phyloP scores from a whole-genome alignment of 306 rosid species.

The Dalbergia cochinchinensis region DNA sequence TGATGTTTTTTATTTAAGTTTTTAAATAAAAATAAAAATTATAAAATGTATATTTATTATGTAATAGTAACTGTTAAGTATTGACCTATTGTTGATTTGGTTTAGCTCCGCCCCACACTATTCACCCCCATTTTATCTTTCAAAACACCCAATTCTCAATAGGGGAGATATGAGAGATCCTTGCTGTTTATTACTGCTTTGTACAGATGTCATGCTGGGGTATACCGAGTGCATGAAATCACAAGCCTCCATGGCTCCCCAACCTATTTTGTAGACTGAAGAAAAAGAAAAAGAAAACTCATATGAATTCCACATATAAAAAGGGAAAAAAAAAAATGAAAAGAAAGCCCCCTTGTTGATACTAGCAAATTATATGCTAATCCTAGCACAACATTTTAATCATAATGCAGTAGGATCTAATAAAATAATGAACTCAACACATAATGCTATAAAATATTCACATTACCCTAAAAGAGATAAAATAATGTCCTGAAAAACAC shows the following conservation, averaged over 20 bases:
- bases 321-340: not conserved
- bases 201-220: slow-evolving; percentile 34
- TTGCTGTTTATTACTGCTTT: slow-evolving; percentile 17
- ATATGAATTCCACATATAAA: no score
- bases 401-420: slow-evolving; percentile 49
- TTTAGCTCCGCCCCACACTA: no score
- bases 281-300: not conserved
- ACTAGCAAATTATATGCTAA: slow-evolving; percentile 48
- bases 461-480: slow-evolving; percentile 12
- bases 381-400: slow-evolving; percentile 31
- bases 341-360: not conserved
- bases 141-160: not conserved
- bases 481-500: slow-evolving; percentile 10
- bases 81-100: no score
- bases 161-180: not conserved
- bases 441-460: slow-evolving; percentile 33
- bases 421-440: slow-evolving; percentile 44
- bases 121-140: not conserved
- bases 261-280: slow-evolving; percentile 35
- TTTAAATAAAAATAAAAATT: no score
- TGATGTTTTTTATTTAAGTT: no score
- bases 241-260: slow-evolving; percentile 36
- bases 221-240: slow-evolving; percentile 25
- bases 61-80: no score
- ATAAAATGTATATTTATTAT: no score